Conservation (phyloP, 176 grass and related monocot species). For the Secale cereale region DNA sequence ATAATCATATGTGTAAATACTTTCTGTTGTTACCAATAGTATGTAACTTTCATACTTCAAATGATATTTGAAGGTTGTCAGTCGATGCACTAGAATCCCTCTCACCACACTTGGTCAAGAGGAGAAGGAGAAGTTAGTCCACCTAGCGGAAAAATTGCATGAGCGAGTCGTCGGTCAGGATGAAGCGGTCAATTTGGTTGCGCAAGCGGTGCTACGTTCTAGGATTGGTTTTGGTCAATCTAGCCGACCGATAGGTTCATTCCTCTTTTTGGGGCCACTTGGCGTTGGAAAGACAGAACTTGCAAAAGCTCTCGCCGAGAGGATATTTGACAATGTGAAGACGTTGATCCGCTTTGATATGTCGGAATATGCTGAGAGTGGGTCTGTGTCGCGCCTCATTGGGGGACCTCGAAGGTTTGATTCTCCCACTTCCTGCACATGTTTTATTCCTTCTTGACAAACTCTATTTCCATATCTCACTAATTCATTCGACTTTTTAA, state of each 20-base stretch:
- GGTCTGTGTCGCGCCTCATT: conserved; percentile 25
- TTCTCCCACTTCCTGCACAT: neutral
- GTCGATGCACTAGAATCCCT: conserved; percentile 42
- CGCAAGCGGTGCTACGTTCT: conserved; percentile 21
- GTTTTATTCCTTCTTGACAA: neutral
- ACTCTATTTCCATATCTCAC: neutral
- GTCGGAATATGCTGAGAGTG: conserved; percentile 23
- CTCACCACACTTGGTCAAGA: conserved; percentile 6
- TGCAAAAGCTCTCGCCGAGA: conserved; percentile 37
- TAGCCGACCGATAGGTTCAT: neutral
- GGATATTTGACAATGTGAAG: conserved; percentile 15
- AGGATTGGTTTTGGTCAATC: conserved; percentile 23
- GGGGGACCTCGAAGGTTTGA: conserved; percentile 36
- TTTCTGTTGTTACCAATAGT: neutral
- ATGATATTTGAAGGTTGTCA: neutral
- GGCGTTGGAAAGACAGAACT: conserved; percentile 57
- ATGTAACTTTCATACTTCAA: neutral
- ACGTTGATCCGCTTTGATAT: conserved; percentile 35
- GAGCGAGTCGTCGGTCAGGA: conserved; percentile 39
- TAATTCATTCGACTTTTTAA: neutral
- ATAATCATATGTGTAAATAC: neutral
- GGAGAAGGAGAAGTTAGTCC: conserved; percentile 23
- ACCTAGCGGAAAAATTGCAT: conserved; percentile 16
- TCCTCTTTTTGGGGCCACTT: conserved; percentile 44
- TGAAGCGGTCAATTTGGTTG: conserved; percentile 23